These are phyloP conservation scores for Meyerozyma elateridarum DNA, from an alignment of 1,139 yeast species.

Conservation along the genomic window DNA sequence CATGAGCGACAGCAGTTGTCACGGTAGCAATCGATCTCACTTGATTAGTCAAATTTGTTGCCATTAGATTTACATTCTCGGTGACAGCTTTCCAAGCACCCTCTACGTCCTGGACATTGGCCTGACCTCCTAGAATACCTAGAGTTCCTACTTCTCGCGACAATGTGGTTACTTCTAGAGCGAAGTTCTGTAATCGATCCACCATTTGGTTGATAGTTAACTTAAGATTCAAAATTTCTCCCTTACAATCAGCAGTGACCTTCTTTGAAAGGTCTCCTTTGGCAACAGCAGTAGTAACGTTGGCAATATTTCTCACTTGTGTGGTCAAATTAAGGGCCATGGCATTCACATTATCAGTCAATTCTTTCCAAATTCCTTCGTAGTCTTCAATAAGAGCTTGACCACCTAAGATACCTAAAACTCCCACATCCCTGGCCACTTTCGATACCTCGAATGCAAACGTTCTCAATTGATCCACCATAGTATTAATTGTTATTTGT, in stretches of 20 bases:
- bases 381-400: conserved; percentile 82
- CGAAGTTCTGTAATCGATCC: conserved; percentile 82
- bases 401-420: conserved; percentile 81
- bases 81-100: conserved; percentile 94
- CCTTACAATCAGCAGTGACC: conserved; percentile 86
- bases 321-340: conserved; percentile 86
- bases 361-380: conserved; percentile 86
- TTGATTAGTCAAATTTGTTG: conserved; percentile 81
- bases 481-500: conserved; percentile 75
- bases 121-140: conserved; percentile 88
- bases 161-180: conserved; percentile 81
- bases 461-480: conserved; percentile 85
- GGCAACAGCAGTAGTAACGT: conserved; percentile 92
- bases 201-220: conserved; percentile 80
- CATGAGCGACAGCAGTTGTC: conserved; percentile 90
- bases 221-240: conserved; percentile 78
- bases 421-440: conserved; percentile 88
- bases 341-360: conserved; percentile 85
- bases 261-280: conserved; percentile 81
- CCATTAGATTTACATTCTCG: conserved; percentile 86
- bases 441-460: conserved; percentile 87
- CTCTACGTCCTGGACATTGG: conserved; percentile 86
- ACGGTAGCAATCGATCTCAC: conserved; percentile 88
- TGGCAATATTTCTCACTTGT: conserved; percentile 85
- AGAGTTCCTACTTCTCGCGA: conserved; percentile 88